These are phyloP conservation scores for Boletus sp. DNA, from an alignment of 1,284 basidiomycete species.

Conservation along the genomic window DNA sequence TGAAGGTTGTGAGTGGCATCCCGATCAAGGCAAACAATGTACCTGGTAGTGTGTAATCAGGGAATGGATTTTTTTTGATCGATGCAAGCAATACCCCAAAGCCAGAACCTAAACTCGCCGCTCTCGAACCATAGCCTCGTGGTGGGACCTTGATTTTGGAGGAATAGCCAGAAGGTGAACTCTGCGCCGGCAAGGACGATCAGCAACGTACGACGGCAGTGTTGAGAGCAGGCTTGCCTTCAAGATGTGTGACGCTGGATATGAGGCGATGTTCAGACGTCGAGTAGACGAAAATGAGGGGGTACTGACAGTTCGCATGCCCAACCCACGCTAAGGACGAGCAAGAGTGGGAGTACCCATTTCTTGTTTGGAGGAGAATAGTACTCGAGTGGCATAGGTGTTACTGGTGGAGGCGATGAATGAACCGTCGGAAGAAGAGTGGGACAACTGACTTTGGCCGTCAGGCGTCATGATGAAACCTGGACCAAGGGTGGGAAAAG, in stretches of 20 bases:
- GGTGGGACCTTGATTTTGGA: constrained; percentile 64
- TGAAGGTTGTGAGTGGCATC: constrained; percentile 61
- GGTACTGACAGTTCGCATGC: constrained; percentile 61
- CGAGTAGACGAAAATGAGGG: neutral
- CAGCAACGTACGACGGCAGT: neutral
- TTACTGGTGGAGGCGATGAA: constrained; percentile 38
- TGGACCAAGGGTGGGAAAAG: constrained; percentile 20
- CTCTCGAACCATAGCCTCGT: constrained; percentile 69
- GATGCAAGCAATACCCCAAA: constrained; percentile 43
- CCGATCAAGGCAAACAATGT: constrained; percentile 59
- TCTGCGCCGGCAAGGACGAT: constrained; percentile 39
- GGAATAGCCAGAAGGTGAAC: constrained; percentile 72
- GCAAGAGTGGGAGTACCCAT: constrained; percentile 63
- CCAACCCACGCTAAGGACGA: constrained; percentile 67
- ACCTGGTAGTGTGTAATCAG: constrained; percentile 38
- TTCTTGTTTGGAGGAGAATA: constrained; percentile 43
- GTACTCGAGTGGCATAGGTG: constrained; percentile 48
- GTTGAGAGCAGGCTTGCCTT: constrained; percentile 43
- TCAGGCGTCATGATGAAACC: constrained; percentile 40
- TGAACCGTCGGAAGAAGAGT: neutral
- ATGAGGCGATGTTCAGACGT: constrained; percentile 1
- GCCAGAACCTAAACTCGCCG: constrained; percentile 61
- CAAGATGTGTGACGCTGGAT: constrained; percentile 70
- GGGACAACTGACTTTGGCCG: constrained; percentile 37
- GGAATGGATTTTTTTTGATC: constrained; percentile 9